A percentile compares a stretch with the other conserved stretches of the same genome.
phyloP scores from a whole-genome alignment of 345 rosid genomes.

The Citrus cavaleriei region DNA sequence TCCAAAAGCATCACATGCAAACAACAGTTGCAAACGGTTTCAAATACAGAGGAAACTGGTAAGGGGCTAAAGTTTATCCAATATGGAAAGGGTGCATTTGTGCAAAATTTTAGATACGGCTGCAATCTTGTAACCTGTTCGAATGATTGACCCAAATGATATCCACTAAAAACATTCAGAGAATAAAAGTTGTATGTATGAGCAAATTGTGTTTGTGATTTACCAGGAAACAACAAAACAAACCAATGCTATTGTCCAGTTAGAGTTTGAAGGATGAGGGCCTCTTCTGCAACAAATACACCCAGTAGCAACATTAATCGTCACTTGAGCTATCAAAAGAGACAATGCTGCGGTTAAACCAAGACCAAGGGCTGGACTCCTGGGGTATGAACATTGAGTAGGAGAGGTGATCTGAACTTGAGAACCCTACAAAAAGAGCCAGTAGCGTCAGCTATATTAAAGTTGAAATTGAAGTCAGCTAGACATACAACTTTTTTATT shows the following conservation, averaged over 20 bases:
- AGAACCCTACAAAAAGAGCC: conserved; percentile 46
- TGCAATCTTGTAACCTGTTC: not conserved
- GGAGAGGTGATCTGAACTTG: conserved; percentile 44
- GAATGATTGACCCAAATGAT: not conserved
- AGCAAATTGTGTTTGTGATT: conserved; percentile 1
- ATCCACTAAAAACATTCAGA: not conserved
- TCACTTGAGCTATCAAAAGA: conserved; percentile 65
- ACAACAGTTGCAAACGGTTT: not conserved
- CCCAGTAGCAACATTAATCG: conserved; percentile 54
- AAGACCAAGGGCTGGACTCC: conserved; percentile 67
- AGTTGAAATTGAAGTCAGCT: not conserved
- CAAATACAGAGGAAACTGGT: not conserved
- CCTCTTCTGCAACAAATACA: conserved; percentile 76
- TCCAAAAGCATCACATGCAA: not conserved
- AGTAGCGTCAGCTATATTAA: not conserved
- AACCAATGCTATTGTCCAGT: conserved; percentile 60
- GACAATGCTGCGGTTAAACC: conserved; percentile 67
- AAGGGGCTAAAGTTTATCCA: not conserved
- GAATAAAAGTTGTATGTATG: not conserved
- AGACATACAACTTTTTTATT: not conserved
- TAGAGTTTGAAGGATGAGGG: conserved; percentile 46
- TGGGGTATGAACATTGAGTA: conserved; percentile 57
- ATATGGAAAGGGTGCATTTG: not conserved
- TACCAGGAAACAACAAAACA: conserved; percentile 86
- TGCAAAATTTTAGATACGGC: not conserved